Conservation (phyloP, 2,329 filamentous ascomycete species). For the Fusarium tanahbumbuense region DNA sequence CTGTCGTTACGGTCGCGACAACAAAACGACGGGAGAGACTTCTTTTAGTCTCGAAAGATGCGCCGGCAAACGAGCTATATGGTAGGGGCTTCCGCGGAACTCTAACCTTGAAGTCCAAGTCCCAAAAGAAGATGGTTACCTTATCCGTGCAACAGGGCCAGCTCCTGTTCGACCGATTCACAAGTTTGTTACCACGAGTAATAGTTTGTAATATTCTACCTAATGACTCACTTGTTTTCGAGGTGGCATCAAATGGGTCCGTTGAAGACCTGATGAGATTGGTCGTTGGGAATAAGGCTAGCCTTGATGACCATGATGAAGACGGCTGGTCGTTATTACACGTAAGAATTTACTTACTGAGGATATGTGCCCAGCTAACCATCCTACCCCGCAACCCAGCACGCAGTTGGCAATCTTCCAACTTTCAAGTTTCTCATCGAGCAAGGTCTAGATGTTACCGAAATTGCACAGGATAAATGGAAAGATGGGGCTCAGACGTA, state of each 20-base stretch:
- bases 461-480: not conserved
- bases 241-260: fast-evolving
- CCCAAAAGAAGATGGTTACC: not conserved
- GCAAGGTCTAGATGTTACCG: not conserved
- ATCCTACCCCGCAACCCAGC: not conserved
- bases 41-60: fast-evolving
- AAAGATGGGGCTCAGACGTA: not conserved
- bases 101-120: not conserved
- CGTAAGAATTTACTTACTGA: not conserved
- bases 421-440: not conserved
- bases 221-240: fast-evolving
- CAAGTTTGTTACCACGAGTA: fast-evolving
- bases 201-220: not conserved
- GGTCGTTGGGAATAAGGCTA: fast-evolving
- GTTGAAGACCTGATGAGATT: not conserved
- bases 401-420: not conserved
- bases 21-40: fast-evolving
- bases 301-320: not conserved
- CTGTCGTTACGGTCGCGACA: fast-evolving
- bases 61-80: fast-evolving
- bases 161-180: fast-evolving
- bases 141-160: not conserved
- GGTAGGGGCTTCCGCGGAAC: not conserved
- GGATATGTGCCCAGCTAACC: too few relatives aligned
- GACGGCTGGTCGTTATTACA: not conserved